Base-by-base conservation (phyloP, 164 flowering plant genomes). In the Macadamia integrifolia region DNA sequence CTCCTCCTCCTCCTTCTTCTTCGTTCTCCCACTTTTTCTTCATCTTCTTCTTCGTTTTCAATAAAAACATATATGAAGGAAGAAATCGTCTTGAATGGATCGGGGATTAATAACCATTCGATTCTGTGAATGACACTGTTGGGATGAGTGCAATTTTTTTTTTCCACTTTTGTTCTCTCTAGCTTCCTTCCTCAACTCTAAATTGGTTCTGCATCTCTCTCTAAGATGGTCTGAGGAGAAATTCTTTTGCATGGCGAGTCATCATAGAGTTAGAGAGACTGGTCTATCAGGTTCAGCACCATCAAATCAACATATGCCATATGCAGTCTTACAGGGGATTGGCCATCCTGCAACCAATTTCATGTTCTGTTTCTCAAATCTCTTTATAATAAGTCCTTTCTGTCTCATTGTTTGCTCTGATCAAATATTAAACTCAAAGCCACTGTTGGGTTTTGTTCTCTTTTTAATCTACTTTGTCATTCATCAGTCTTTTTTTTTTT, bases 221-320 rank as follows among this genome's bases (percentile, higher is more conserved):
- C 42, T 62, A 59, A 49, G 74, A 74, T 77, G 82, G 74, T 76
- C 61, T 84, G 80, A 83, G 74, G 50, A 64, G 48, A 48, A 17
- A 62, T 60, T 69, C 23, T 35, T 35, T 78, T 88, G 90, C 91
- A 94, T 88, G 97, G 95, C 85, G 74, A 81, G 76, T 75, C 23
- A 0, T 23, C 84, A 90, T 18, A 80, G 96, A 75, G 61, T 87
- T 79, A 88, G 85, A 72, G 88, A 80, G 68, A 78, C 85, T 67
- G 85, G 84, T 79, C 75, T 88, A 32, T 78, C 97, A 66, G 83
- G 82, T 57, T 81, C 93, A 60, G 87, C 82, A 17, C 78, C 92
- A 64, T 82, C 96, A 75, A 81, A 75, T 59, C 78, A 83, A 77
- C 85, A 84, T 60, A 59, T 81, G 13, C 74, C 88, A 44, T 92